Percentiles rank a stretch among this genome's conserved stretches.
These are phyloP conservation scores for Eremochloa ophiuroides DNA, from an alignment of 176 grass and related monocot genomes.

Conservation along the genomic window DNA sequence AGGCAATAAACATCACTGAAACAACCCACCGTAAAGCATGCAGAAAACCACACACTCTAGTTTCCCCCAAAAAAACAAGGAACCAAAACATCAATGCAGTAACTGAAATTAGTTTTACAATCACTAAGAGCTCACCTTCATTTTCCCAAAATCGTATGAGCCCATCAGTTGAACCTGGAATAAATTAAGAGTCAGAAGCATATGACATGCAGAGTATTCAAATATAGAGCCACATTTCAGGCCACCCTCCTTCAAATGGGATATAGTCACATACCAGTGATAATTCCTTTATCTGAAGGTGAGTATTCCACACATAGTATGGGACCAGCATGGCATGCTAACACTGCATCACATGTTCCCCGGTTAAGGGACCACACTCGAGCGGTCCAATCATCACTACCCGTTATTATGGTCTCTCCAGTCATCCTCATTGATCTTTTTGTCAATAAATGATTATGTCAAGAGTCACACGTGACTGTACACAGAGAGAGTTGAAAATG, in stretches of 20 bases:
- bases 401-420: constrained; percentile 88
- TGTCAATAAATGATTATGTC: constrained; percentile 18
- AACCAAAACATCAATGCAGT: constrained; percentile 13
- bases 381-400: constrained; percentile 99
- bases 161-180: constrained; percentile 90
- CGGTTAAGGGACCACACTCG: constrained; percentile 86
- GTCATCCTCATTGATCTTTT: constrained; percentile 88
- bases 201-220: neutral
- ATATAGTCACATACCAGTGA: constrained; percentile 65
- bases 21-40: neutral
- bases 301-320: constrained; percentile 89
- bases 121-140: constrained; percentile 65
- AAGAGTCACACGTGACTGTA: neutral
- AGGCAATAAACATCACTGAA: neutral
- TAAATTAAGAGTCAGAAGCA: constrained; percentile 26
- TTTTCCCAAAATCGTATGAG: constrained; percentile 99
- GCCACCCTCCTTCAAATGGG: neutral
- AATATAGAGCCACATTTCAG: constrained; percentile 16
- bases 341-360: constrained; percentile 88
- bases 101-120: constrained; percentile 14
- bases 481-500: neutral
- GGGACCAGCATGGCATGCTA: constrained; percentile 96
- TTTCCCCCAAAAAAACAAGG: neutral
- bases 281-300: constrained; percentile 95
- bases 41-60: neutral